Percentiles rank a stretch among this genome's conserved stretches.
Conservation (phyloP, 139 green algal genomes). For the Pycnococcus provasolii region DNA sequence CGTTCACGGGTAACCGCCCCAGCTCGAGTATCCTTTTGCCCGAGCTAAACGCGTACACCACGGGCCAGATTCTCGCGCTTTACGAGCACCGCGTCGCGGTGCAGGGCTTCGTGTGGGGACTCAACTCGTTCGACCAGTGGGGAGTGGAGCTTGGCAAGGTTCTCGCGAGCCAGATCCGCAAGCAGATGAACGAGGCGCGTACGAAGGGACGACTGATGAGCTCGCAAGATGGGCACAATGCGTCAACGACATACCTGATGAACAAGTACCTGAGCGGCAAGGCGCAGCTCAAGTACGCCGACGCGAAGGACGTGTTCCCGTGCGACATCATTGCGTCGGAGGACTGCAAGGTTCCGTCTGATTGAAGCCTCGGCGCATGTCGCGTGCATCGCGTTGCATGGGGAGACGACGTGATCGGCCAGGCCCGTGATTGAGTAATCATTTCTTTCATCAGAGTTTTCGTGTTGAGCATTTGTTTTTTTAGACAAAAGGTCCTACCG, state of each 20-base stretch:
- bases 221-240: constrained; percentile 73
- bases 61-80: constrained; percentile 87
- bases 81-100: constrained; percentile 95
- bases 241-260: constrained; percentile 69
- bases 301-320: constrained; percentile 81
- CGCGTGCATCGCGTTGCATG: no score
- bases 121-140: constrained; percentile 99
- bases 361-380: no score
- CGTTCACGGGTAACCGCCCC: constrained; percentile 86
- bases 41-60: constrained; percentile 73
- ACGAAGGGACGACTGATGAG: constrained; percentile 28
- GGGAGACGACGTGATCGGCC: no score
- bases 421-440: no score
- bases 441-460: no score
- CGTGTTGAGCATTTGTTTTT: no score
- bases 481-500: no score
- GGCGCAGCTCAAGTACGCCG: constrained; percentile 76
- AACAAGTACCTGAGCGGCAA: constrained; percentile 72
- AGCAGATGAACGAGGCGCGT: not conserved
- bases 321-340: constrained; percentile 51
- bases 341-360: constrained; percentile 12
- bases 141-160: constrained; percentile 98
- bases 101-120: constrained; percentile 93
- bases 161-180: constrained; percentile 42
- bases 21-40: constrained; percentile 84